Base-by-base conservation (phyloP, 805 yeast genomes). In the Metschnikowia shivogae region DNA sequence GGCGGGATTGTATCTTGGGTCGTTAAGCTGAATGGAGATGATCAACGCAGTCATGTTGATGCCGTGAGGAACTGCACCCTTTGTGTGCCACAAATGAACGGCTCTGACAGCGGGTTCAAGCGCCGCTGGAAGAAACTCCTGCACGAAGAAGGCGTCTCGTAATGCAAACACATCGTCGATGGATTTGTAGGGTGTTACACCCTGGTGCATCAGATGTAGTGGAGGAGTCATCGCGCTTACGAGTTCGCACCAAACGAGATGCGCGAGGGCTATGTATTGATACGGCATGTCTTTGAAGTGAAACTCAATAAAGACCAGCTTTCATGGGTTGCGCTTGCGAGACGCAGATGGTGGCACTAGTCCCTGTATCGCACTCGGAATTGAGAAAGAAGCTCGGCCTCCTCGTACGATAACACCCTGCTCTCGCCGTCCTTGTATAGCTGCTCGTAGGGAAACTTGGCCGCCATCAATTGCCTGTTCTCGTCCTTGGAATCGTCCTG, bases 61-160 rank as follows among this genome's bases (percentile, higher is more conserved):
- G 0, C 84, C 82, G 59, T 84, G 93, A 1, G 93, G 90, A 12
- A 86, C 54, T 53, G 67, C 73, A 14, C 89, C 89, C 57, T 86
- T 70, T 2, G 85, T 71, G 33, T 65, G 63, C 54, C 77, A 77
- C 1, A 82, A 78, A 43, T 73, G 65, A 4, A 82, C 82, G 49
- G 66, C 35, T 14, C 43, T 13, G 13, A 53, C 43, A 24, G 52
- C 55, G 7, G 19, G 20, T 28, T 32, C 36, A n/a, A 46, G 40
- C 33, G 33, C 29, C 3, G 10, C 10, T 6, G 10, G 24, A n/a
- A 34, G 41, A 13, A 14, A 19, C 6, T 31, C n/a, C 8, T 45
- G 38, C 2, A 20, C 11, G 34, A 40, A 53, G 40, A 49, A 49
- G 3, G 40, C 30, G 10, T 26, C 41, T 5, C 52, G 44, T 32